Base-by-base conservation (phyloP, 495 filamentous ascomycete genomes). In the Penicillium manginii region DNA sequence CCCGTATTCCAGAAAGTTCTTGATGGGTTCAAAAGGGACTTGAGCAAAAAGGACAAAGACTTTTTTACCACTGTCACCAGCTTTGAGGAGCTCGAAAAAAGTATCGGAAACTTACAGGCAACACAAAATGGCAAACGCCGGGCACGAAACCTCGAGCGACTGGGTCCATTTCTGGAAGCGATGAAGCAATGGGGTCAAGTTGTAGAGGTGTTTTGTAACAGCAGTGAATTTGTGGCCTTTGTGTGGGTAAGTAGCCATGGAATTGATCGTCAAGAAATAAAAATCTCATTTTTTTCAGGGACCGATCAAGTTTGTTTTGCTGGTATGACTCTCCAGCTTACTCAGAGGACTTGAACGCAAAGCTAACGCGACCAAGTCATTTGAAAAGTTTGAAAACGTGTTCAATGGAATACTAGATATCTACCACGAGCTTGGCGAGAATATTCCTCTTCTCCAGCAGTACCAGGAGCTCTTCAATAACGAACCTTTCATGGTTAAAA, bases 121-220 rank as follows among this genome's bases (percentile, higher is more conserved):
- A 45, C 14, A 10, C 17, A 45, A n/a, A 17, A 17, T 45, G 7
- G 3, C 9, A 45, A 45, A 21, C 40, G 40, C 12, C 40, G 10
- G 9, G 18, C 15, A 19, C 12, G 40, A 19, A 15, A 10, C 9
- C 40, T 43, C 19, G 26, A 26, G 11, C 43, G 22, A 43, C 9
- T 54, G 21, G 8, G 51, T 0, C 32, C 35, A 5, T 54, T 54
- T 29, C 51, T 54, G 3, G 51, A 54, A 17, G 51, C 35, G 12
- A 54, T 54, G 18, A 33, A 43, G 32, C 51, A 54, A 31, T 54
- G 37, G 32, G 35, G 32, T n/a, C 35, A 54, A 22, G 51, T 54
- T 2, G 37, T 54, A 19, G 51, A 54, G 10, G 32, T 39, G 12
- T 54, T 54, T 23, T 54, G 51, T 17, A 54, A 54, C 35, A 54